Conservation (phyloP, 2,329 filamentous ascomycete genomes). For the Lachnum nothofagi region DNA sequence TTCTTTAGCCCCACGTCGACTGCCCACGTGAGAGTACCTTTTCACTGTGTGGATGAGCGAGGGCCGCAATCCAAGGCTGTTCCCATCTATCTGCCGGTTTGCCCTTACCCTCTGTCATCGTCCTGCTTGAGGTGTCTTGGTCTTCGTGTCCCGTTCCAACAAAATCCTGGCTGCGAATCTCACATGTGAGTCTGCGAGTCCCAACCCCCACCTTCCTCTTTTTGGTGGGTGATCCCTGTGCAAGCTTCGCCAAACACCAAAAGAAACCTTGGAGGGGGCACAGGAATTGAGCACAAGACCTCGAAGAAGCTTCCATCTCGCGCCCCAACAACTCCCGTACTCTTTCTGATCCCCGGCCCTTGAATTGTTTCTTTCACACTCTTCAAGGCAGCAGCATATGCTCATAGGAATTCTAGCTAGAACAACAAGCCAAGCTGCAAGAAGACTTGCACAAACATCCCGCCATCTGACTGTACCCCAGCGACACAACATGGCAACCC, state of each 20-base stretch:
- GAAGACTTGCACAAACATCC: slow-evolving; percentile 18
- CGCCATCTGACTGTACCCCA: slow-evolving; percentile 17
- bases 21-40: no score
- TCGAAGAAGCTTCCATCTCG: neutral
- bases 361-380: neutral
- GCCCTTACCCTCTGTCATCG: neutral
- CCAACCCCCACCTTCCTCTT: neutral
- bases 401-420: slow-evolving; percentile 16
- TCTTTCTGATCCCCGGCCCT: neutral
- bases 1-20: no score
- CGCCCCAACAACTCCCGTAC: slow-evolving; percentile 1
- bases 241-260: slow-evolving; percentile 11
- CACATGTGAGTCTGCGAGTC: neutral
- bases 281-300: slow-evolving; percentile 17
- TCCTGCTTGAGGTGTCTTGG: no score
- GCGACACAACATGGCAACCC: slow-evolving; percentile 31
- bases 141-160: neutral
- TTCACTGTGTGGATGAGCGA: no score
- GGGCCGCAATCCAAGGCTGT: no score
- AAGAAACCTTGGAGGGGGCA: neutral
- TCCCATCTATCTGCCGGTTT: no score
- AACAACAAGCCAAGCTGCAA: slow-evolving; percentile 19
- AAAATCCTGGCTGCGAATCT: neutral
- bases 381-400: slow-evolving; percentile 11
- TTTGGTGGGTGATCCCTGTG: neutral